Base-by-base conservation (phyloP, 1,139 yeast genomes). In the Blastobotrys arbuscula region DNA sequence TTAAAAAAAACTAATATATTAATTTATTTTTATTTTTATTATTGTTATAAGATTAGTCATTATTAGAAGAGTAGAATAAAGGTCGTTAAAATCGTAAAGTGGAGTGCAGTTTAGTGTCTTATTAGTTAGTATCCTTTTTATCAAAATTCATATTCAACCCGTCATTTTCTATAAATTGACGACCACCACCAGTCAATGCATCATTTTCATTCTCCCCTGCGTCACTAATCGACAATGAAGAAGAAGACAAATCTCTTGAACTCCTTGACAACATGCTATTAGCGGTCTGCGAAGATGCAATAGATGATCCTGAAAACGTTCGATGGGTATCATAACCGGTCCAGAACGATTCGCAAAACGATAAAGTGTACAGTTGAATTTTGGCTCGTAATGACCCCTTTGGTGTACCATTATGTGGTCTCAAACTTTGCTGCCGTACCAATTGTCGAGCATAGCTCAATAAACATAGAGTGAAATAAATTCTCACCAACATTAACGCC, bases 391-490 rank as follows among this genome's bases (percentile, higher is more conserved):
- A 56, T 19, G 70, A 62, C n/a, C 66, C 64, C 46, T 56, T 50
- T 8, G 69, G 69, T 46, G 60, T 55, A 36, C 69, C 69, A 45
- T 67, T 67, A 43, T 56, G 55, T 2, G 68, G 57, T 18, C 68
- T 56, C 39, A 67, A 57, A 49, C 65, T 66, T 44, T 64, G 59
- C 51, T 59, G 61, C 5, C 70, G 60, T 8, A 64, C 67, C 53
- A 67, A 53, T 51, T 56, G 53, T 53, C 76, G 77, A 39, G 83
- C 78, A 65, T 81, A 87, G 44, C 88, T 74, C 47, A 81, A 61
- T 24, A 86, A 63, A 9, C 85, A 76, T 52, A 83, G 68, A 43
- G 82, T 78, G 67, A 82, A 84, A 67, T 88, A 86, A 41, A 83
- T 54, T 53, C 95, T 74, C 30, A 76, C 62, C 8, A 70, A 69